Percentiles rank a stretch among this genome's conserved stretches.
Conservation (phyloP, 2,329 filamentous ascomycete species). For the Clarireedia hainanense region DNA sequence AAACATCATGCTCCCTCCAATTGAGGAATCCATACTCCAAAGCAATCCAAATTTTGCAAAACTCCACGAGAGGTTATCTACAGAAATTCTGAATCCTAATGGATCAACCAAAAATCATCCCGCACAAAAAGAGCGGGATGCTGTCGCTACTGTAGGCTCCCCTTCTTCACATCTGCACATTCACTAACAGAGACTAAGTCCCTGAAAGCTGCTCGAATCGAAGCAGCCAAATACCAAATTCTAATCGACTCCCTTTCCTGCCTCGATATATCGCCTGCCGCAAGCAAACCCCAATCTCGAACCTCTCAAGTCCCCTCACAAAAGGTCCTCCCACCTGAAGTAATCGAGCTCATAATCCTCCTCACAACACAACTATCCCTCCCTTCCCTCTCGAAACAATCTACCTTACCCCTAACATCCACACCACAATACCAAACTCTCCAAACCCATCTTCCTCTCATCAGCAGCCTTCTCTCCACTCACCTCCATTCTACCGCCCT, state of each 20-base stretch:
- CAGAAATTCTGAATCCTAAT: conserved; percentile 46
- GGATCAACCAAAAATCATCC: conserved; percentile 48
- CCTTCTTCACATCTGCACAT: background rate
- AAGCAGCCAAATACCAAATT: conserved; percentile 42
- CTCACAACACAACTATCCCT: conserved; percentile 38
- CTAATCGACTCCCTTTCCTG: conserved; percentile 43
- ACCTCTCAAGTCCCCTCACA: conserved; percentile 6
- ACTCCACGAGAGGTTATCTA: conserved; percentile 48
- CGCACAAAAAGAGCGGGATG: conserved; percentile 42
- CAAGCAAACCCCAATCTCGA: conserved; percentile 21
- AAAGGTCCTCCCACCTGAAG: conserved; percentile 33
- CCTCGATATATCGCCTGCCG: conserved; percentile 28
- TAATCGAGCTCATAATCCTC: conserved; percentile 47
- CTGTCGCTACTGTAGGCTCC: conserved; percentile 42
- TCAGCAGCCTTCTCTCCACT: conserved; percentile 41
- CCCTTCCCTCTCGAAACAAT: conserved; percentile 29
- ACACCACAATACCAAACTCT: conserved; percentile 43
- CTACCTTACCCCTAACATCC: conserved; percentile 39
- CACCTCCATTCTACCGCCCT: conserved; percentile 43
- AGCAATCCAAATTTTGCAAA: conserved; percentile 53
- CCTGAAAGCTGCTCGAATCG: conserved; percentile 41
- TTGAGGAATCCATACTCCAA: conserved; percentile 46
- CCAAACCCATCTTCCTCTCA: conserved; percentile 38
- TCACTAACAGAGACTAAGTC: conserved; percentile 37
- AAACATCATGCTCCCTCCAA: conserved; percentile 46